phyloP scores from a whole-genome alignment of 257 asterid genomes.

The Osmanthus fragrans region DNA sequence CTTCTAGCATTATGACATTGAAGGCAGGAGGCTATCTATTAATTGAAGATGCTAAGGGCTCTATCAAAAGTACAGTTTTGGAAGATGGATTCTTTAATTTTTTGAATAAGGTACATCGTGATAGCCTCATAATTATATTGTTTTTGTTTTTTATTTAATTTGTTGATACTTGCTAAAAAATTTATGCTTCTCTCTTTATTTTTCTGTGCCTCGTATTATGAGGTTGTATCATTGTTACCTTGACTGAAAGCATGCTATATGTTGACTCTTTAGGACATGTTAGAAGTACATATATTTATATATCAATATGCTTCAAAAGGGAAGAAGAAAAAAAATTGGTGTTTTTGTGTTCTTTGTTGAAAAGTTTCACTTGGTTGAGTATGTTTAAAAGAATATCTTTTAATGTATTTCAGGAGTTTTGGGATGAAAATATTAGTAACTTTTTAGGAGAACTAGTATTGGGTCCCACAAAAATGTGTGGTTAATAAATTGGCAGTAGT shows the following conservation, averaged over 20 bases:
- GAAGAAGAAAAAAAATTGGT: background rate
- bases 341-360: background rate
- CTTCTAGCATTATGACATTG: constrained; percentile 40
- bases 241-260: background rate
- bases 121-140: background rate
- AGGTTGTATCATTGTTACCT: background rate
- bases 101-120: constrained; percentile 60
- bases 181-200: background rate
- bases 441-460: too few species aligned
- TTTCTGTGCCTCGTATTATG: background rate
- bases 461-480: too few species aligned
- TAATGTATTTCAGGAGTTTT: too few species aligned
- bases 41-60: constrained; percentile 69
- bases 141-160: background rate
- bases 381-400: background rate
- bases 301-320: background rate
- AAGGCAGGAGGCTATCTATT: constrained; percentile 69
- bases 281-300: background rate
- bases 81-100: constrained; percentile 78
- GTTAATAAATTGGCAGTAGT: too few species aligned
- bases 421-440: too few species aligned
- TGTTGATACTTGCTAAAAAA: background rate
- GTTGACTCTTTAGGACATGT: background rate
- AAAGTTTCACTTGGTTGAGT: background rate
- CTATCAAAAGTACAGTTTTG: constrained; percentile 35